phyloP scores from a whole-genome alignment of 805 yeast species.

The Kazachstania taianensis region DNA sequence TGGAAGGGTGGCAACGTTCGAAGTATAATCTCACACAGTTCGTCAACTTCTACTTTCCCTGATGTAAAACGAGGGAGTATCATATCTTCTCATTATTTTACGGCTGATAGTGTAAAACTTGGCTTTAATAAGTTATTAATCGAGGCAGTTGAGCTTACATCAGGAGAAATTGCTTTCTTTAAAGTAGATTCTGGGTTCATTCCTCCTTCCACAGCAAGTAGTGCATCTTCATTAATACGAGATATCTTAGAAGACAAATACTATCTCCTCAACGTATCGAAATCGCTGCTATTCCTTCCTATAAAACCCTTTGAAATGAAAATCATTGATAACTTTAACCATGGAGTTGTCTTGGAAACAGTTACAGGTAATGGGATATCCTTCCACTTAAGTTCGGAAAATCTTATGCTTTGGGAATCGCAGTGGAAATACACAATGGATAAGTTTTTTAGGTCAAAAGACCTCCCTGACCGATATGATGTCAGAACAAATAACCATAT shows the following conservation, averaged over 20 bases:
- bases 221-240: constrained; percentile 7
- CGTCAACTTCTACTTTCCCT: constrained; percentile 8
- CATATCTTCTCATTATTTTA: constrained; percentile 16
- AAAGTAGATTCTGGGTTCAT: constrained; percentile 16
- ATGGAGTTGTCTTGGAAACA: constrained; percentile 13
- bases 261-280: constrained; percentile 15
- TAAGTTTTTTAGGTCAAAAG: background rate
- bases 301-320: constrained; percentile 18
- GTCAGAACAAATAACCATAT: no score
- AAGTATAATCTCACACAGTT: constrained; percentile 17
- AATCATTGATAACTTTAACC: constrained; percentile 5
- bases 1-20: constrained; percentile 17
- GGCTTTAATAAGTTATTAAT: constrained; percentile 12
- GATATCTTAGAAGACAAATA: constrained; percentile 9
- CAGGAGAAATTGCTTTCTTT: constrained; percentile 22
- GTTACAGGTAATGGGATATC: constrained; percentile 16
- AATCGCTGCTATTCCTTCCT: constrained; percentile 21
- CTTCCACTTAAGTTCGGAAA: constrained; percentile 15
- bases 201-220: constrained; percentile 6
- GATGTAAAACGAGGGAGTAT: constrained; percentile 11
- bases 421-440: constrained; percentile 18
- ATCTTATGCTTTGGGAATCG: constrained; percentile 19
- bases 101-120: constrained; percentile 12
- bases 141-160: constrained; percentile 20
- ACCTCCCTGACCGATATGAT: no score